Evolutionary conservation across 2,329 filamentous ascomycete species (phyloP).

Genomic region (Neocucurbitaria cava): DNA sequence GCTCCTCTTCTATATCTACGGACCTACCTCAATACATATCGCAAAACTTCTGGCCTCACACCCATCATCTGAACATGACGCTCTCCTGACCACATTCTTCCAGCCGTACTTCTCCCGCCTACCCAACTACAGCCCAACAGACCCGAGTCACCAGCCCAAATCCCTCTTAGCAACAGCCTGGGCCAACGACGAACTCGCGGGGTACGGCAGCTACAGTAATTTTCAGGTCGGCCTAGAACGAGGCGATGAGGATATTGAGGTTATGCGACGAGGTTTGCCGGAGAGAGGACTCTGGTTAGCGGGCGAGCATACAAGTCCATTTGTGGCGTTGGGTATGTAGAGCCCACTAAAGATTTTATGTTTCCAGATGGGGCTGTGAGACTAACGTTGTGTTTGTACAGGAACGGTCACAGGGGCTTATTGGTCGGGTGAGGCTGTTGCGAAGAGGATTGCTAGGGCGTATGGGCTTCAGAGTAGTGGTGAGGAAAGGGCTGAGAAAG

Average conservation of each 20-base stretch:
- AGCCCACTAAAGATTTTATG: too few relatives aligned
- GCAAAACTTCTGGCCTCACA: slow-evolving; percentile 32
- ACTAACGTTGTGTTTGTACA: background rate
- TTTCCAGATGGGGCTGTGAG: too few relatives aligned
- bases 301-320: slow-evolving; percentile 89
- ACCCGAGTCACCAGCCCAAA: slow-evolving; percentile 66
- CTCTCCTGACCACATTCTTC: slow-evolving; percentile 71
- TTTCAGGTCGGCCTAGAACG: slow-evolving; percentile 78
- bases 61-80: slow-evolving; percentile 54
- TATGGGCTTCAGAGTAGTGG: slow-evolving; percentile 49
- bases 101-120: slow-evolving; percentile 78
- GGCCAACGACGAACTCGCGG: slow-evolving; percentile 79
- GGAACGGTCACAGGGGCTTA: slow-evolving; percentile 74
- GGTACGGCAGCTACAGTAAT: slow-evolving; percentile 83
- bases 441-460: slow-evolving; percentile 65
- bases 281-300: slow-evolving; percentile 81
- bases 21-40: slow-evolving; percentile 52
- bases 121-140: slow-evolving; percentile 66
- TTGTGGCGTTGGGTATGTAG: slow-evolving; percentile 74
- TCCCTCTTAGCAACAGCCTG: slow-evolving; percentile 76
- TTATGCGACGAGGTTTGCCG: slow-evolving; percentile 62
- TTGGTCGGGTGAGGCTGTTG: slow-evolving; percentile 86
- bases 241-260: slow-evolving; percentile 75
- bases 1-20: slow-evolving; percentile 82
- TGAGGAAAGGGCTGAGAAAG: background rate